Evolutionary conservation across 305 asterid genomes (phyloP).

Genomic region (Fraxinus sp.): DNA sequence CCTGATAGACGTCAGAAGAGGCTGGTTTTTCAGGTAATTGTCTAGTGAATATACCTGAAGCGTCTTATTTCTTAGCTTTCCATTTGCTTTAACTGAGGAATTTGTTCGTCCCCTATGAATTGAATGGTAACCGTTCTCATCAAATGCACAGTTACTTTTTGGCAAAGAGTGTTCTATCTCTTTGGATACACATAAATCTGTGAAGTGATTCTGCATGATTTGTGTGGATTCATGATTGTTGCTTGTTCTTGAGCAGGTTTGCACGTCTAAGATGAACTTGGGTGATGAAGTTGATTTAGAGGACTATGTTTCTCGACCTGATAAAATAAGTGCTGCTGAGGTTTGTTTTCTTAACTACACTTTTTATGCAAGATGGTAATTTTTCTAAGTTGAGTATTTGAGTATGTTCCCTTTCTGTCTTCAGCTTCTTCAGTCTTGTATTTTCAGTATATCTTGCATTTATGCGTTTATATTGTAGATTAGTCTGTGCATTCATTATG

Average conservation of each 20-base stretch:
- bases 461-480: neutral
- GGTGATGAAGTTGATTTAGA: constrained; percentile 87
- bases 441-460: neutral
- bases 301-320: constrained; percentile 85
- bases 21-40: constrained; percentile 70
- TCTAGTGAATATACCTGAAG: neutral
- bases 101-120: neutral
- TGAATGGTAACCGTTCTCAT: neutral
- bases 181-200: neutral
- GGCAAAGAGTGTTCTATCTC: neutral
- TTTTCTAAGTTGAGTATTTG: neutral
- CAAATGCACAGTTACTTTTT: neutral
- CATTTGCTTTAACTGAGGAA: neutral
- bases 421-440: neutral
- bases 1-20: constrained; percentile 94
- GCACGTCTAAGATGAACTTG: constrained; percentile 82
- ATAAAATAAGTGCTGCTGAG: constrained; percentile 91
- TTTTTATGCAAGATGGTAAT: neutral
- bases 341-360: constrained; percentile 31
- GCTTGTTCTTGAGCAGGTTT: constrained; percentile 47
- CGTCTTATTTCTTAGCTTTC: neutral
- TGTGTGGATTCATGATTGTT: neutral
- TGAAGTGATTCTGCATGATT: neutral
- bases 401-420: neutral
- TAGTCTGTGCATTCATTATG: neutral